These are phyloP conservation scores for Saccharomyces hybrid DNA, from an alignment of 1,139 yeast genomes.

Conservation along the genomic window DNA sequence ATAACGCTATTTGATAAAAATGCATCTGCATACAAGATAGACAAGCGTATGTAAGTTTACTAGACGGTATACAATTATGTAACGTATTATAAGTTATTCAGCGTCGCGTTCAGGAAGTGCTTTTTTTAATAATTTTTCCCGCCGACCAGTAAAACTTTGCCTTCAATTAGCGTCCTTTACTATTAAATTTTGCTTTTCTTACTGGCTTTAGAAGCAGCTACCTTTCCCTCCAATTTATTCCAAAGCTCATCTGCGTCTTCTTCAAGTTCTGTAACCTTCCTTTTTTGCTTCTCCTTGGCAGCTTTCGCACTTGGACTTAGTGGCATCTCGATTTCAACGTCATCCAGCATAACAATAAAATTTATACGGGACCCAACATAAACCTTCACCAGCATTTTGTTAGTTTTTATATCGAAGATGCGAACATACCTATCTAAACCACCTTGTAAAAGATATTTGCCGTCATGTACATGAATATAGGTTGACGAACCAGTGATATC, in stretches of 20 bases:
- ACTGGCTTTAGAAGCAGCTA: constrained; percentile 2
- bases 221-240: constrained; percentile 8
- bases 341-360: constrained; percentile 42
- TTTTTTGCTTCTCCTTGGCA: constrained; percentile 10
- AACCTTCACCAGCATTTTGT: constrained; percentile 61
- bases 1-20: neutral
- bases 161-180: neutral
- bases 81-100: neutral
- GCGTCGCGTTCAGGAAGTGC: neutral
- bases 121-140: no score
- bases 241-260: constrained; percentile 12
- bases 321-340: constrained; percentile 20
- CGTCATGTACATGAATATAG: constrained; percentile 25
- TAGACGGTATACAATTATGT: neutral
- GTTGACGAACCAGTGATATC: constrained; percentile 41
- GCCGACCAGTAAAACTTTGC: neutral
- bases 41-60: neutral
- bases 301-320: constrained; percentile 7
- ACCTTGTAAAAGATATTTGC: constrained; percentile 46
- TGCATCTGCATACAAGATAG: neutral
- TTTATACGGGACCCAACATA: constrained; percentile 70
- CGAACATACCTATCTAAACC: constrained; percentile 84
- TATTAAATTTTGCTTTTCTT: neutral
- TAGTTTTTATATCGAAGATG: constrained; percentile 52
- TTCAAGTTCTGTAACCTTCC: constrained; percentile 11